Conservation (phyloP, 1,284 basidiomycete species). For the Moesziomyces sp. region DNA sequence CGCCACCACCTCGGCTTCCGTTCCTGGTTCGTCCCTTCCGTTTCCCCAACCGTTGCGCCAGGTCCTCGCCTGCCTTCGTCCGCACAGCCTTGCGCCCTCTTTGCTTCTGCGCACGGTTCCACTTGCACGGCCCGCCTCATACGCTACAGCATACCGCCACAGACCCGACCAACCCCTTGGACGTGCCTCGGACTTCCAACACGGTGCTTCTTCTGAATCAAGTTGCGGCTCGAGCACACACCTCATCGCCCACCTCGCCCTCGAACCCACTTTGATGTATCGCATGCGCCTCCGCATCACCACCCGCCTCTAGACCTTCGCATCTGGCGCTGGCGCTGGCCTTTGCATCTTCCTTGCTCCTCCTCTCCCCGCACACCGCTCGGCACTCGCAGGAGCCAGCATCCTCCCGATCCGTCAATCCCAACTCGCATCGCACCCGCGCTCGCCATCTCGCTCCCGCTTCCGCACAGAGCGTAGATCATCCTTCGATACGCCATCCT, state of each 20-base stretch:
- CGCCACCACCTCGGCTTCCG: slow-evolving; percentile 1
- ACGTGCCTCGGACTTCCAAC: neutral
- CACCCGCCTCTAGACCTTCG: slow-evolving; percentile 13
- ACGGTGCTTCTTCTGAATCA: neutral
- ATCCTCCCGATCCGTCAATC: neutral
- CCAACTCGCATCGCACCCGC: neutral
- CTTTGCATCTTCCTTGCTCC: slow-evolving; percentile 1
- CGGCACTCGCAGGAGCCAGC: neutral
- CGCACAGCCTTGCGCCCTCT: neutral
- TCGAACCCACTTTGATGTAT: slow-evolving; percentile 6
- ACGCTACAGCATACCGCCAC: neutral
- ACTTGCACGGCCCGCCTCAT: neutral
- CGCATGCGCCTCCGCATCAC: slow-evolving; percentile 16
- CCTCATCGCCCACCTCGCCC: neutral
- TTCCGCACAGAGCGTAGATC: slow-evolving; percentile 7
- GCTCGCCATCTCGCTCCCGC: neutral
- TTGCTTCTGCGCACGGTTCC: neutral
- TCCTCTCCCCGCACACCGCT: neutral
- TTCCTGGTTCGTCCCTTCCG: neutral
- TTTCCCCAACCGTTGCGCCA: slow-evolving; percentile 19
- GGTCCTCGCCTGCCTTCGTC: slow-evolving; percentile 6
- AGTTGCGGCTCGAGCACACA: neutral
- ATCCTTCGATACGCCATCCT: slow-evolving; percentile 15
- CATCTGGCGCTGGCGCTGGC: slow-evolving; percentile 29
- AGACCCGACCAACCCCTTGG: no score